Conservation (phyloP, 805 yeast species). For the Metschnikowia aberdeeniae region DNA sequence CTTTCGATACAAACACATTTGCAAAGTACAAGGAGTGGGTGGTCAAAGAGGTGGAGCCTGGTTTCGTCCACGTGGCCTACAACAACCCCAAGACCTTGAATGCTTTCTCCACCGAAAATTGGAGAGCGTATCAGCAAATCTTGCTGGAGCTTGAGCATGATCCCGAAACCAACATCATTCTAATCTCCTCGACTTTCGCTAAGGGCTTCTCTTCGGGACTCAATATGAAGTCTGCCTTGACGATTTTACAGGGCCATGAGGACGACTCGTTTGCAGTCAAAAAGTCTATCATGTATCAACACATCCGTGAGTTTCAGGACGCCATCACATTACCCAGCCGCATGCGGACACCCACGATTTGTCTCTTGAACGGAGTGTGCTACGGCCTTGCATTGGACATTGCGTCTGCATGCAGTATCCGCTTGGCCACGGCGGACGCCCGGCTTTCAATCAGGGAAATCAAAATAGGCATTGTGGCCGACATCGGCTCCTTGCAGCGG, state of each 20-base stretch:
- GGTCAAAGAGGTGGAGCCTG: slow-evolving; percentile 42
- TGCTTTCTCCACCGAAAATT: slow-evolving; percentile 52
- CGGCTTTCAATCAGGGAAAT: slow-evolving; percentile 63
- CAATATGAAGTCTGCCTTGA: slow-evolving; percentile 42
- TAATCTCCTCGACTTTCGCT: slow-evolving; percentile 54
- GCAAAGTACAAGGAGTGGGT: slow-evolving; percentile 20
- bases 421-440: slow-evolving; percentile 52
- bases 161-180: slow-evolving; percentile 45
- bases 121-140: slow-evolving; percentile 52
- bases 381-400: slow-evolving; percentile 71
- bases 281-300: slow-evolving; percentile 28
- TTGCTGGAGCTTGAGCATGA: slow-evolving; percentile 43
- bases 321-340: slow-evolving; percentile 47
- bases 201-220: slow-evolving; percentile 62
- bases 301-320: slow-evolving; percentile 56
- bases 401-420: slow-evolving; percentile 52
- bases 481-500: slow-evolving; percentile 73
- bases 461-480: slow-evolving; percentile 71
- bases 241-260: slow-evolving; percentile 7
- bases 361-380: slow-evolving; percentile 59
- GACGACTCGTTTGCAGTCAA: slow-evolving; percentile 16
- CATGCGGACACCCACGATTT: slow-evolving; percentile 59
- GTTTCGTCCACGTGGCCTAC: slow-evolving; percentile 54
- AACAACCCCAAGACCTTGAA: slow-evolving; percentile 59
- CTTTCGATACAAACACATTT: slow-evolving; percentile 4